Evolutionary conservation across 2,329 filamentous ascomycete species (phyloP).

Genomic region (Parafenestella ontariensis): DNA sequence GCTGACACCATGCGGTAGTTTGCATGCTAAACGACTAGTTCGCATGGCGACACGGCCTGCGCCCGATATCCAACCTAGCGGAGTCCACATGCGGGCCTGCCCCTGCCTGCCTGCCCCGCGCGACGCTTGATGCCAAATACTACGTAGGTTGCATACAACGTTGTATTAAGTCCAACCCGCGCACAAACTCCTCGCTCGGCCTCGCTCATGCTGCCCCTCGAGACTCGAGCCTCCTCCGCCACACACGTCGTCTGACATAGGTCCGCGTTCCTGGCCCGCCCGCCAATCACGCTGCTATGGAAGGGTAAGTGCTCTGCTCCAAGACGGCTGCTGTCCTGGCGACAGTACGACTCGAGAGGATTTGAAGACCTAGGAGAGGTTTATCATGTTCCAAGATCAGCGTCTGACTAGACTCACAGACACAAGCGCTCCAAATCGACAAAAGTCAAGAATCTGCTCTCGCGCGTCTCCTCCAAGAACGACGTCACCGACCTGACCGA

Average conservation of each 20-base stretch:
- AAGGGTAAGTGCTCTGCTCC: conserved; percentile 39
- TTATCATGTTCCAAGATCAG: not conserved
- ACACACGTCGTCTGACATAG: too few relatives aligned
- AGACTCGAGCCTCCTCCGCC: not conserved
- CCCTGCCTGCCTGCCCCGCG: not conserved
- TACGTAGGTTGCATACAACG: not conserved
- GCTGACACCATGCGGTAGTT: too few relatives aligned
- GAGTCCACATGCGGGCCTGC: too few relatives aligned
- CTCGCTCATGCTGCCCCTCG: not conserved
- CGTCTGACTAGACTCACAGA: conserved; percentile 24
- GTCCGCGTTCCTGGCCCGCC: not conserved
- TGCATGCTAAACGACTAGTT: too few relatives aligned
- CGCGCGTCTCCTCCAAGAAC: conserved; percentile 43
- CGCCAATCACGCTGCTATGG: conserved; percentile 36
- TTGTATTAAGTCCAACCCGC: too few relatives aligned
- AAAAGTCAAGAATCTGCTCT: conserved; percentile 47
- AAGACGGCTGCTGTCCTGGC: conserved; percentile 14
- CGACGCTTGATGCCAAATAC: not conserved
- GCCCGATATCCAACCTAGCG: too few relatives aligned
- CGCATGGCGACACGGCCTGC: too few relatives aligned
- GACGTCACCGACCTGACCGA: conserved; percentile 35
- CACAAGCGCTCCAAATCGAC: conserved; percentile 54
- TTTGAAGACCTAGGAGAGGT: too few relatives aligned
- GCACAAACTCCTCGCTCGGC: too few relatives aligned
- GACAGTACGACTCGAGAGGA: not conserved